Percentiles rank a stretch among this genome's conserved stretches.
Conservation (phyloP, 441 rosid genomes). For the Viola pubescens region DNA sequence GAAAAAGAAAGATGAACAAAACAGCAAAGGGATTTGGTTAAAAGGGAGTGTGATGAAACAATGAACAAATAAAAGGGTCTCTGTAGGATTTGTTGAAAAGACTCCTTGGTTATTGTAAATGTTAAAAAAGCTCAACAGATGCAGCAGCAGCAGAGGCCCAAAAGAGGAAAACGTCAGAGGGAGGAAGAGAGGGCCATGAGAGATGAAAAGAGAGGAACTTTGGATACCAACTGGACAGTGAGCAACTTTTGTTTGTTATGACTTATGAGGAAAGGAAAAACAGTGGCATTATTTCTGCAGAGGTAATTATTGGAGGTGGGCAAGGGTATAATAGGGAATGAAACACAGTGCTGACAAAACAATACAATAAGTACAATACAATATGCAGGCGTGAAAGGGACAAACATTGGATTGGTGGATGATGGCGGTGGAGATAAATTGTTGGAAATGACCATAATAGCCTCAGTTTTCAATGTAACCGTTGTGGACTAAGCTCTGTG, state of each 20-base stretch:
- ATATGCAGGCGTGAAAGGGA: too few relatives aligned
- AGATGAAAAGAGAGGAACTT: conserved; percentile 18
- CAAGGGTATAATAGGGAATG: too few relatives aligned
- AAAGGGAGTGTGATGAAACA: conserved; percentile 5
- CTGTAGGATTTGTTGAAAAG: neutral
- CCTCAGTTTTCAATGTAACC: too few relatives aligned
- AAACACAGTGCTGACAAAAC: too few relatives aligned
- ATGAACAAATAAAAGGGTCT: neutral
- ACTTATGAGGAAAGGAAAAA: conserved; percentile 3
- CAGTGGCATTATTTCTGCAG: too few relatives aligned
- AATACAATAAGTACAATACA: too few relatives aligned
- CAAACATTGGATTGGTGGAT: too few relatives aligned
- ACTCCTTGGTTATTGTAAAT: conserved; percentile 2
- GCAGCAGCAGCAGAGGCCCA: conserved; percentile 15
- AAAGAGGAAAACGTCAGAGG: conserved; percentile 11
- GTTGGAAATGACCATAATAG: too few relatives aligned
- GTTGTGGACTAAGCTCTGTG: too few relatives aligned
- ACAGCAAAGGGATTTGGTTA: conserved; percentile 12
- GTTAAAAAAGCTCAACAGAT: neutral
- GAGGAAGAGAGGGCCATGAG: conserved; percentile 16
- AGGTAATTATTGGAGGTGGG: too few relatives aligned
- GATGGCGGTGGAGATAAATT: too few relatives aligned
- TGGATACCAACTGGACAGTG: conserved; percentile 37
- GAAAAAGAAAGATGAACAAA: conserved; percentile 22
- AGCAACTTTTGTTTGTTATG: conserved; percentile 9